Base-by-base conservation (phyloP, 306 rosid genomes). In the Rosa chinensis region DNA sequence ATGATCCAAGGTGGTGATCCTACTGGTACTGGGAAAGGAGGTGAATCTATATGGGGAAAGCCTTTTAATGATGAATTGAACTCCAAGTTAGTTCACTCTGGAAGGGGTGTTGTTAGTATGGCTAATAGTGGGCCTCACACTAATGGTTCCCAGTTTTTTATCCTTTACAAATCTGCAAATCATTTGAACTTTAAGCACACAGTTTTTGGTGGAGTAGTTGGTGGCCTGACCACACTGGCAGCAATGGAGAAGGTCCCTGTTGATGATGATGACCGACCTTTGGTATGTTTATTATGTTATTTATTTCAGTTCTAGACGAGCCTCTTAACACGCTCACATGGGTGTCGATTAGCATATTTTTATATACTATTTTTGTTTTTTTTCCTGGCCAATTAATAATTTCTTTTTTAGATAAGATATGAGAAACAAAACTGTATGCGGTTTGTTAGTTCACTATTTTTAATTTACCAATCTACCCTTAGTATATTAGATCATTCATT, bases 1-100 rank as follows among this genome's bases (percentile, higher is more conserved):
- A 95, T 95, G 99, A 90, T 95, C 74, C 98, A 93, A 87, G 99
- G 98, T 10, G 99, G 99, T 44, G 98, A 95, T 90, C 99, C 98
- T 76, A 93, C 98, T 81, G 97, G 97, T 72, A 93, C 96, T 56
- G 98, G 98, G 74, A 90, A 45, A 82, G 99, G 99, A 5, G 99
- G 98, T 23, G 98, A 95, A 89, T 95, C 99, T 13, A 91, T 95
- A 80, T 95, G 99, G 98, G 98, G 94, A 78, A 89, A 90, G 76
- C 96, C 97, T 71, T 96, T 93, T 80, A 96, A 96, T 25, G 96
- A 91, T 86, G 99, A 96, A 82, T 81, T 90, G 39, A 89, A 96
- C 90, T 96, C 99, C 78, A 96, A 96, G 91, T 82, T 93, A 82
- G 70, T 91, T 79, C 99, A 96, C 88, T 89, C 97, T 55, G 98